Evolutionary conservation across 2,329 filamentous ascomycete genomes (phyloP), one percentile per base, ranked within the genome.

Genomic region (Colletotrichum spinosum): DNA sequence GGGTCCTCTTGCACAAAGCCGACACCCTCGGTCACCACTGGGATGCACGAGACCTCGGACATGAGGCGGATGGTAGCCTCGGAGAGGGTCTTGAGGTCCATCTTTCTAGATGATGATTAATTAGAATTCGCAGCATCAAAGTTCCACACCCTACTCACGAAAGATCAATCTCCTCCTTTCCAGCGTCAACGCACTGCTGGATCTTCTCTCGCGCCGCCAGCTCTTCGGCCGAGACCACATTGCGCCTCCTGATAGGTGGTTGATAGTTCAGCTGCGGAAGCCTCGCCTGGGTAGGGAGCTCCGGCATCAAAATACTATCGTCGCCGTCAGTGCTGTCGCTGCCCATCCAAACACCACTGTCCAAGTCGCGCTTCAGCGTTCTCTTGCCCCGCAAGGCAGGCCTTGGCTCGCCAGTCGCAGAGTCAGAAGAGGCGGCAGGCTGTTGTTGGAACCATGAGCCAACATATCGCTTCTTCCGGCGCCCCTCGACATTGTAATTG

Each of bases 261-360:
- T 72, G 71, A 33, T 72, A 72, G 37, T 76, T 75, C 46, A 81
- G 71, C 59, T 79, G 79, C 0, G 79, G 78, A 13, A 83, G 70
- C 58, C 73, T 79, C 39, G 78, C 69, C 61, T 75, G 74, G 6
- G 72, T 65, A 33, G 75, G 70, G n/a, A 71, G 55, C 34, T 76
- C 74, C 9, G 79, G 67, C 3, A 68, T 69, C 4, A 79, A 78
- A 53, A 75, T 61, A 33, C 73, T 58, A 35, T 81, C 80, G 33
- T 82, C 80, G 13, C 78, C 77, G 55, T 86, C 84, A 10, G 80
- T 77, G 38, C 73, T 77, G 63, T 91, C 90, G 67, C 87, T 90
- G 4, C 84, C 87, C 79, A 93, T 83, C 77, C 85, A 93, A 3
- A 93, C 85, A 55, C 88, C 89, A 74, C 90, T 92, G 75, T 93